Base-by-base conservation (phyloP, 2,329 filamentous ascomycete genomes). In the Chaetomium sp. region DNA sequence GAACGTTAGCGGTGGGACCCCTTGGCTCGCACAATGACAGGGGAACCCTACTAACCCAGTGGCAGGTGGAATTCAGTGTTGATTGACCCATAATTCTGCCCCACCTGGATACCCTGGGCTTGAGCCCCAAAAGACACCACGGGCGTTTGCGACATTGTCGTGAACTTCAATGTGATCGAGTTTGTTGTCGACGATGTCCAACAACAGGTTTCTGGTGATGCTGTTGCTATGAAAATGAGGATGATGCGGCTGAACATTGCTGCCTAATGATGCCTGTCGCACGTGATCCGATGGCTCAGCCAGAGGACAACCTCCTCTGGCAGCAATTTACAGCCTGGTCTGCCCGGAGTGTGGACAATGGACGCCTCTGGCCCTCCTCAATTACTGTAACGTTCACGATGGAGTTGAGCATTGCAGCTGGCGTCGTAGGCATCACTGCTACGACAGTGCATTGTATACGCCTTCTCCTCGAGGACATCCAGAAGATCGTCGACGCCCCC, bases 401-500 rank as follows among this genome's bases (percentile, higher is more conserved):
- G 47, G 65, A 68, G 59, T 62, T 71, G 48, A 68, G 67, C 52
- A 59, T 69, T 58, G 59, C 65, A 32, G 68, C 67, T 12, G 64
- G 64, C 61, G 57, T 66, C 33, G 64, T 68, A 11, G 62, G 67
- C 52, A 62, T 70, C 50, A 62, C 61, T 48, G 65, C 65, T 32
- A 66, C 65, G 45, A 65, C 67, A 53, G 60, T 68, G 49, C 66
- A 70, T 45, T 62, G 58, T 51, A 64, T 62, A 57, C 61, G 62
- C 56, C 65, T 68, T 32, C 63, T 71, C 49, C 53, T 68, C 54
- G 62, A 65, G 34, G 67, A 71, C 59, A 59, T 71, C 48, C 60
- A 67, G 55, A 56, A 65, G 54, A 59, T 71, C 54, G 67, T 59
- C 49, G 63, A 71, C 62, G 65, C 67, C 46, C 68, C 67, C 37